phyloP scores from a whole-genome alignment of 768 basidiomycete species.

The Lentinula aciculospora region DNA sequence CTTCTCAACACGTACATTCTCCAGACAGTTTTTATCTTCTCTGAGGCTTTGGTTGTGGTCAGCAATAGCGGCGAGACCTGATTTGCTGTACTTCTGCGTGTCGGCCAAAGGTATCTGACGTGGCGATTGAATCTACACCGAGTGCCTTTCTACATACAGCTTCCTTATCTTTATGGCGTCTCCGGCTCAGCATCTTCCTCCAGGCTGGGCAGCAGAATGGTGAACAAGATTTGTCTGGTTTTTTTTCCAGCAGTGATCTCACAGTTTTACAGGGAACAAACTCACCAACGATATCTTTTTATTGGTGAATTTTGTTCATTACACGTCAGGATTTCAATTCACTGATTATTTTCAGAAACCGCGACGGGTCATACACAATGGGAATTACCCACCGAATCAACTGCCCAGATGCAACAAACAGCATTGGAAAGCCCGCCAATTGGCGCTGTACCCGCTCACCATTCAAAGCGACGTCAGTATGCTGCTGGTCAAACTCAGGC shows the following conservation, averaged over 20 bases:
- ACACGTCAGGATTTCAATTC: slow-evolving; percentile 2
- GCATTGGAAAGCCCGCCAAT: slow-evolving; percentile 36
- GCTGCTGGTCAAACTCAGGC: slow-evolving; percentile 91
- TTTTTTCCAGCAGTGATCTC: background rate
- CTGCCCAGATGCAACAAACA: slow-evolving; percentile 17
- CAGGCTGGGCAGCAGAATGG: slow-evolving; percentile 95
- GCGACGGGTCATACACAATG: slow-evolving; percentile 82
- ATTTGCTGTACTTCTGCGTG: background rate
- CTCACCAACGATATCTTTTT: slow-evolving; percentile 80
- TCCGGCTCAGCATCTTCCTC: slow-evolving; percentile 67
- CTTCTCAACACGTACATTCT: background rate
- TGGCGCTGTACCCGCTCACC: slow-evolving; percentile 37
- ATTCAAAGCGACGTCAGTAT: slow-evolving; percentile 82
- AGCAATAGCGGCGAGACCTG: background rate
- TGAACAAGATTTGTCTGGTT: slow-evolving; percentile 36
- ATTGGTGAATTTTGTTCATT: slow-evolving; percentile 58
- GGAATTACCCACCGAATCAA: slow-evolving; percentile 48
- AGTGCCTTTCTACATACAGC: slow-evolving; percentile 2
- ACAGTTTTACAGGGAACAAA: slow-evolving; percentile 58
- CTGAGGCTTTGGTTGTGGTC: background rate
- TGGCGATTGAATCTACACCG: slow-evolving; percentile 6
- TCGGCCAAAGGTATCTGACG: slow-evolving; percentile 8
- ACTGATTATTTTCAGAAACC: slow-evolving; percentile 52
- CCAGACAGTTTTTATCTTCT: background rate
- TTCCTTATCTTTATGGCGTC: slow-evolving; percentile 34